Conservation (phyloP, 495 filamentous ascomycete genomes). For the Durotheca rogersii region DNA sequence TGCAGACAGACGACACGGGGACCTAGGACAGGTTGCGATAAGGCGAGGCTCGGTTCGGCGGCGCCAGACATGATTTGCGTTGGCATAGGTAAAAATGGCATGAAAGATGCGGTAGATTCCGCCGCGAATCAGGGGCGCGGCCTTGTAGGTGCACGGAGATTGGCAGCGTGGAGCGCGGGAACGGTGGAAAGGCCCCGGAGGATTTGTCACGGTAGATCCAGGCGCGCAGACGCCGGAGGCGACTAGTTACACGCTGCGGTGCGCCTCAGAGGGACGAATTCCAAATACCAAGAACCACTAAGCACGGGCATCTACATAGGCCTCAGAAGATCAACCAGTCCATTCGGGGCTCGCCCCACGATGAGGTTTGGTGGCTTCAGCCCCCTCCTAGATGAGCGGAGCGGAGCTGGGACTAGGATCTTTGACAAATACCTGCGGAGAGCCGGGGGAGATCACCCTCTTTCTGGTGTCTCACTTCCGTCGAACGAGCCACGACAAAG, state of each 20-base stretch:
- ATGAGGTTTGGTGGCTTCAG: constrained; percentile 17
- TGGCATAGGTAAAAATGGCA: neutral
- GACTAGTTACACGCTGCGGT: constrained; percentile 9
- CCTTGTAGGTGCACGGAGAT: neutral
- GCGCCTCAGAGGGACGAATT: constrained; percentile 16
- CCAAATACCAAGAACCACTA: constrained; percentile 31
- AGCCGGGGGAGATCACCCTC: too few species aligned
- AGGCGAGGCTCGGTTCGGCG: neutral
- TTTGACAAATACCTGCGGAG: constrained; percentile 27
- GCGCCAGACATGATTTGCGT: neutral
- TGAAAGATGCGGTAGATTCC: neutral
- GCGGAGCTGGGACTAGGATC: constrained; percentile 26
- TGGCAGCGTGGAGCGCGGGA: neutral
- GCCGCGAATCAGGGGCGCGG: neutral
- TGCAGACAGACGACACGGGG: neutral
- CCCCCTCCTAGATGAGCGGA: neutral
- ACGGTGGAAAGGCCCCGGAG: constrained; percentile 3
- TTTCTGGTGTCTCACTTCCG: constrained; percentile 14
- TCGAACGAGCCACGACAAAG: neutral
- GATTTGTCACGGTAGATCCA: neutral
- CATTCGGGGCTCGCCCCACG: constrained; percentile 1
- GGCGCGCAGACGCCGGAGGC: neutral
- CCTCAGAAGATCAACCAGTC: constrained; percentile 14
- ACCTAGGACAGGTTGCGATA: neutral
- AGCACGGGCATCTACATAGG: constrained; percentile 18